Percentiles rank a stretch among this genome's conserved stretches.
phyloP scores from a whole-genome alignment of 306 rosid genomes.

The Crotalaria pallida region DNA sequence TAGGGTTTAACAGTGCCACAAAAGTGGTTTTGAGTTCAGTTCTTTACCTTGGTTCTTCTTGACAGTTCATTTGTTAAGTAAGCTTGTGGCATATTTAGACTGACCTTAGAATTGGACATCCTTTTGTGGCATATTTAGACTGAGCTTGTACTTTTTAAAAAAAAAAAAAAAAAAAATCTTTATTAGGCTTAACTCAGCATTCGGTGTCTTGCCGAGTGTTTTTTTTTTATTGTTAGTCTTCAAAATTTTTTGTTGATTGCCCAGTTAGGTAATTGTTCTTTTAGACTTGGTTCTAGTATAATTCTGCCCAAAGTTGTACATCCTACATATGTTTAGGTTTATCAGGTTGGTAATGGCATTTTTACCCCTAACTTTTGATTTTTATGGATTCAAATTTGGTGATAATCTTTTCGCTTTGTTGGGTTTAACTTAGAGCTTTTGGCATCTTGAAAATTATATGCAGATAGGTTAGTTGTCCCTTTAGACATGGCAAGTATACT shows the following conservation, averaged over 20 bases:
- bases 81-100: background rate
- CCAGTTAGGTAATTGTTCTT: conserved; percentile 15
- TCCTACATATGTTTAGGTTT: background rate
- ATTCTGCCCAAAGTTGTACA: background rate
- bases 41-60: background rate
- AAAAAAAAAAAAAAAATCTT: too few species aligned
- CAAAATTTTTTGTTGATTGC: background rate
- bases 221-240: background rate
- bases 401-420: conserved; percentile 12
- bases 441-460: conserved; percentile 8
- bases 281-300: background rate
- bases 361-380: background rate
- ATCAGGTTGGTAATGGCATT: too few species aligned
- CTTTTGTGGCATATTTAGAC: too few species aligned
- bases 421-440: conserved; percentile 7
- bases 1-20: background rate
- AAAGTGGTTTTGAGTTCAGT: background rate
- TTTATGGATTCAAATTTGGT: background rate
- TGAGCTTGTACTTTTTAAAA: too few species aligned
- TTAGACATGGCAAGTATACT: background rate
- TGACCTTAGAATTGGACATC: background rate
- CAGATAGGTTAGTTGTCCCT: conserved; percentile 10
- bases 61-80: background rate
- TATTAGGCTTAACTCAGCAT: background rate
- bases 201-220: conserved; percentile 7